Evolutionary conservation across 768 basidiomycete species (phyloP).

Genomic region (Chalciporus sphaerocephalus): DNA sequence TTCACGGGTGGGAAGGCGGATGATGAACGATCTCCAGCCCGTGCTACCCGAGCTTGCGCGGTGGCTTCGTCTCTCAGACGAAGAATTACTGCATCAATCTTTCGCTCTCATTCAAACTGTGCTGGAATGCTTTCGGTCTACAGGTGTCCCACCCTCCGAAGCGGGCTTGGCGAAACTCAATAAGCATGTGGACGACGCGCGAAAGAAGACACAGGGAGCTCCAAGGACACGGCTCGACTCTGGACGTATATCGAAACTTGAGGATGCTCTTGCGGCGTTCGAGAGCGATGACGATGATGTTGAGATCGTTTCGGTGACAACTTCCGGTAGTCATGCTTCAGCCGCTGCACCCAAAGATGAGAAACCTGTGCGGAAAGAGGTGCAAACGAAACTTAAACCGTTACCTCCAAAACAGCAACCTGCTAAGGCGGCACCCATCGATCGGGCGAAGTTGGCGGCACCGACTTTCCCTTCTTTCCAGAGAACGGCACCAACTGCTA

Average conservation of each 20-base stretch:
- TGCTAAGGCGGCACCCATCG: constrained; percentile 15
- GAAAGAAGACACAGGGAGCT: constrained; percentile 42
- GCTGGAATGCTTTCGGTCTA: constrained; percentile 69
- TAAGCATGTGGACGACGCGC: constrained; percentile 58
- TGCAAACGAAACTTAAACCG: constrained; percentile 19
- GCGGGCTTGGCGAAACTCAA: constrained; percentile 61
- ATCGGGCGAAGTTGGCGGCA: constrained; percentile 35
- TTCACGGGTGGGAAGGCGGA: constrained; percentile 60
- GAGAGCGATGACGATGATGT: constrained; percentile 60
- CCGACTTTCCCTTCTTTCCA: constrained; percentile 43
- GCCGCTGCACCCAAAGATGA: constrained; percentile 7
- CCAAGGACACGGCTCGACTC: constrained; percentile 50
- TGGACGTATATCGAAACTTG: constrained; percentile 58
- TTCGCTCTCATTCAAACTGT: constrained; percentile 79
- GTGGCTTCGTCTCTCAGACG: constrained; percentile 92
- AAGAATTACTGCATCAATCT: constrained; percentile 86
- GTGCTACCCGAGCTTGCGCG: constrained; percentile 74
- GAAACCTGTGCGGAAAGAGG: constrained; percentile 19
- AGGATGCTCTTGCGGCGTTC: constrained; percentile 62
- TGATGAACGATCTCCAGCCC: constrained; percentile 73
- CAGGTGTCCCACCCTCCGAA: constrained; percentile 50
- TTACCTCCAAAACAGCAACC: constrained; percentile 11
- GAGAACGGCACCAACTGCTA: constrained; percentile 26
- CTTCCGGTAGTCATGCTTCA: constrained; percentile 12
- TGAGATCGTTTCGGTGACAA: constrained; percentile 44